These are phyloP conservation scores for Durotheca rogersii DNA, from an alignment of 495 filamentous ascomycete species.

Conservation along the genomic window DNA sequence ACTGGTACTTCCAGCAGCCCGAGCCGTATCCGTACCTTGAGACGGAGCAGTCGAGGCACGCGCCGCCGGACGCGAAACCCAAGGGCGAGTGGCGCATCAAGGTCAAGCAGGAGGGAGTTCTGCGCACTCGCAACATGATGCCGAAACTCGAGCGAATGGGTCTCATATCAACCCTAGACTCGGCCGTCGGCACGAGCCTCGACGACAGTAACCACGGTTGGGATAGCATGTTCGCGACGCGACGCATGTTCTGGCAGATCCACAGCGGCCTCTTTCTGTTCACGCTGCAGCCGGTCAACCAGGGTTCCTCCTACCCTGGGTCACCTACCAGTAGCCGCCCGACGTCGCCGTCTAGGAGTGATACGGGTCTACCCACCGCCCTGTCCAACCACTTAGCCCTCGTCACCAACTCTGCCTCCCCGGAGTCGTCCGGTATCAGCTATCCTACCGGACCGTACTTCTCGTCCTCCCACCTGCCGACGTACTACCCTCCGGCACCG, in stretches of 20 bases:
- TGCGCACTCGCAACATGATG: constrained; percentile 78
- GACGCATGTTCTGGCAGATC: constrained; percentile 86
- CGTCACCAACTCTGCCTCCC: too few relatives aligned
- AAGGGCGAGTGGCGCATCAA: constrained; percentile 85
- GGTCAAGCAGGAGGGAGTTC: constrained; percentile 81
- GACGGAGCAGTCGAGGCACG: constrained; percentile 61
- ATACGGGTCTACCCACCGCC: constrained; percentile 24
- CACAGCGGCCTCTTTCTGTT: constrained; percentile 86
- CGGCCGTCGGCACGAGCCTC: constrained; percentile 64
- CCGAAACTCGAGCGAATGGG: constrained; percentile 94
- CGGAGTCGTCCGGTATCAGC: constrained; percentile 37
- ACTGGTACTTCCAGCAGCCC: constrained; percentile 94
- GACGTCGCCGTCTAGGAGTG: constrained; percentile 59
- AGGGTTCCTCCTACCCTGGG: constrained; percentile 56
- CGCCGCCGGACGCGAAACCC: constrained; percentile 68
- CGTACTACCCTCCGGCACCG: constrained; percentile 83
- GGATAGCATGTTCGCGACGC: constrained; percentile 79
- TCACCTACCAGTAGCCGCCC: constrained; percentile 55
- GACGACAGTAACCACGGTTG: constrained; percentile 67
- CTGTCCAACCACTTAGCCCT: constrained; percentile 25
- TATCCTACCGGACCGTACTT: constrained; percentile 65
- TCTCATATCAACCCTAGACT: constrained; percentile 72
- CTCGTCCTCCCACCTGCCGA: constrained; percentile 78
- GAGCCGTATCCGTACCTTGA: constrained; percentile 56
- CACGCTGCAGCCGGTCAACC: constrained; percentile 63